Base-by-base conservation (phyloP, 2,329 filamentous ascomycete species). In the Alternaria incomplexa region DNA sequence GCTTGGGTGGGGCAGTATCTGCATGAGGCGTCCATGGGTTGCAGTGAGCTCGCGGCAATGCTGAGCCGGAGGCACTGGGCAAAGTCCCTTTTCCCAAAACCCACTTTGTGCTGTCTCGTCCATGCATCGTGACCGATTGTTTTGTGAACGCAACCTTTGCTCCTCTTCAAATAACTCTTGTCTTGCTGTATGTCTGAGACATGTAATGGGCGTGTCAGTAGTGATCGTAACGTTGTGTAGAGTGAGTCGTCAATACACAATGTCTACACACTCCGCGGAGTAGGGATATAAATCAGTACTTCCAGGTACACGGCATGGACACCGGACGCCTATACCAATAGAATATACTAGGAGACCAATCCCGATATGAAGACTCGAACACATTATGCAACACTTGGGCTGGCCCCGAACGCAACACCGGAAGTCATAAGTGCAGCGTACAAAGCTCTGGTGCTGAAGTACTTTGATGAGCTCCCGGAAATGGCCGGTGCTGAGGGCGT, bases 381-480 rank as follows among this genome's bases (percentile, higher is more conserved):
- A 13, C 58, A 72, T 45, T 72, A 69, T 66, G 40, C 50, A 17
- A 61, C 59, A n/a, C 65, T 72, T 15, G 66, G 62, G 26, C 53
- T 73, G 25, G 60, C 57, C n/a, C 61, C 61, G 7, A 47, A 46
- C n/a, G 67, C 69, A 6, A 57, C 65, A 13, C 48, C 53, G 13
- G 47, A 63, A 32, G 63, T 70, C 28, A 68, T 73, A 45, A 55
- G 65, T 23, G 65, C 71, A 22, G 65, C 67, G 5, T 73, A 70
- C 61, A 69, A 72, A 55, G 64, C 67, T 6, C 65, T 71, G 10
- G 62, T 40, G 5, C 59, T 69, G 12, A 54, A 60, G 9, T 54
- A 68, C 30, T 66, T 68, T 4, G 61, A 70, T 22, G 68, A 71
- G 44, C 69, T 51, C 4, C 9, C 63, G 4, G 46, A 67, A n/a